Conservation (phyloP, 164 flowering plant genomes). For the Dillenia suffruticosa region DNA sequence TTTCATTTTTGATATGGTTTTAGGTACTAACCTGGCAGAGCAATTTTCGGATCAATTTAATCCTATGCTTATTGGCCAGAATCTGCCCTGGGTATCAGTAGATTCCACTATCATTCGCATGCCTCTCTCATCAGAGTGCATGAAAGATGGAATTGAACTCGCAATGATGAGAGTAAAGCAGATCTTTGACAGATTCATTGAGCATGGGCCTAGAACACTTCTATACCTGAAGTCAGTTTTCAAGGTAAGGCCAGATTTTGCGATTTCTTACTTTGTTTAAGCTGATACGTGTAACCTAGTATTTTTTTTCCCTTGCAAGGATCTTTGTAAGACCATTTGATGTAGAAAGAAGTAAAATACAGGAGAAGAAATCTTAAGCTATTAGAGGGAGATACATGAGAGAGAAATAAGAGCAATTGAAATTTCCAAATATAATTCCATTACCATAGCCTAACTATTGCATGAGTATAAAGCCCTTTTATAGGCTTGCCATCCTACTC, state of each 20-base stretch:
- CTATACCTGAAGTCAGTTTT: constrained; percentile 77
- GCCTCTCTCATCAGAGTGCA: constrained; percentile 76
- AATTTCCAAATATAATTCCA: too few species aligned
- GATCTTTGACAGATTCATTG: constrained; percentile 52
- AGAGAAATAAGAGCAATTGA: too few species aligned
- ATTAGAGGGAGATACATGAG: too few species aligned
- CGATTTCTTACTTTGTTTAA: too few species aligned
- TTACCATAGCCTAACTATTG: too few species aligned
- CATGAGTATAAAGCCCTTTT: too few species aligned
- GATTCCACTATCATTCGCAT: constrained; percentile 80
- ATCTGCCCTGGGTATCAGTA: constrained; percentile 48
- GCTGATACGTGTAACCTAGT: too few species aligned
- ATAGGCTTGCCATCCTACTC: too few species aligned
- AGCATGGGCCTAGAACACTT: constrained; percentile 67
- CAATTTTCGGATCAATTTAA: constrained; percentile 84
- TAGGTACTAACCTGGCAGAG: constrained; percentile 78
- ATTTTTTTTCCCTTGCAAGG: too few species aligned
- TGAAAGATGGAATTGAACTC: constrained; percentile 56
- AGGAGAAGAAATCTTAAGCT: too few species aligned
- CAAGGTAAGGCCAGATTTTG: constrained; percentile 48
- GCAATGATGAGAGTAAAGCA: constrained; percentile 45
- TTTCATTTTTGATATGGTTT: constrained; percentile 7
- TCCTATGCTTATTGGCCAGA: constrained; percentile 69
- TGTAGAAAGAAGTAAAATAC: too few species aligned
- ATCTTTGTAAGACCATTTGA: too few species aligned